phyloP scores from a whole-genome alignment of 129 eudicot species.

The Arctium minus region DNA sequence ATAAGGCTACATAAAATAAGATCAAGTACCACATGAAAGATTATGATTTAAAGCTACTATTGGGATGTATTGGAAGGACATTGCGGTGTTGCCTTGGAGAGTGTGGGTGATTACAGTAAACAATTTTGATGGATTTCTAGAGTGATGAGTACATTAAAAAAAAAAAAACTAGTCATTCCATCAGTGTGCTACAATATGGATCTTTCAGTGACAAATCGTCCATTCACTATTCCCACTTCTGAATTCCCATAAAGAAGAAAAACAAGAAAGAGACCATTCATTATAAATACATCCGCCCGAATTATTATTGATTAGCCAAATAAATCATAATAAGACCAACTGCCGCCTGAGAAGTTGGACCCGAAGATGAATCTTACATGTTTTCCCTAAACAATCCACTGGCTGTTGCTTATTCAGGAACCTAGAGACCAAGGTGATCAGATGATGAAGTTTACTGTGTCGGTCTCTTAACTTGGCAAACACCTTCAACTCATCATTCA shows the following conservation, averaged over 20 bases:
- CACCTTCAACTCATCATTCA: not conserved
- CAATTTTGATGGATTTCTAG: not conserved
- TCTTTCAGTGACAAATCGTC: not conserved
- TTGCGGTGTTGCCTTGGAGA: not conserved
- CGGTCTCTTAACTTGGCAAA: not conserved
- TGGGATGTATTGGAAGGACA: not conserved
- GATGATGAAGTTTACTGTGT: not conserved
- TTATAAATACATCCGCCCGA: not conserved
- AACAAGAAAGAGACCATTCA: not conserved
- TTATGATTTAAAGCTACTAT: not conserved
- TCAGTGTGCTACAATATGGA: not conserved
- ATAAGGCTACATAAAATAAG: not conserved
- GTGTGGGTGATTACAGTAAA: not conserved
- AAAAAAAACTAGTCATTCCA: not conserved
- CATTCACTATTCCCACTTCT: not conserved
- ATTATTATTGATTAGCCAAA: not conserved
- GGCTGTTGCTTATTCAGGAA: not conserved
- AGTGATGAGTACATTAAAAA: not conserved
- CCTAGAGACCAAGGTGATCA: not conserved
- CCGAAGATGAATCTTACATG: not conserved
- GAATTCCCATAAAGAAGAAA: not conserved
- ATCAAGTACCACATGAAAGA: not conserved
- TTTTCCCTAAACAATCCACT: not conserved
- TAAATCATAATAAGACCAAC: not conserved
- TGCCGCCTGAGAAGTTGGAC: not conserved